Evolutionary conservation across 805 yeast species (phyloP).

Genomic region (Scheffersomyces lignosus): DNA sequence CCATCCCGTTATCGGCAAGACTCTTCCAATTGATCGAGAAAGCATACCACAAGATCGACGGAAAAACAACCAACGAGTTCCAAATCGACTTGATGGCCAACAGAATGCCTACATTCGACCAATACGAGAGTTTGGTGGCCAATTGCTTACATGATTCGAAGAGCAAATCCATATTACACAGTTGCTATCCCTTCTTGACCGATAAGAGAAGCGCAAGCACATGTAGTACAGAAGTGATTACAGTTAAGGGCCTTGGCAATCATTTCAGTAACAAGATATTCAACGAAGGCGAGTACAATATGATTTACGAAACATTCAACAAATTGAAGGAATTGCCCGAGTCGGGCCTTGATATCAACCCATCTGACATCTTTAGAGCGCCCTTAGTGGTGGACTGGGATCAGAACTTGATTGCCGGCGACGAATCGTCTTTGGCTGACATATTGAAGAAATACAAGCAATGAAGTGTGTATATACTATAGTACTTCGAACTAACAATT

Average conservation of each 20-base stretch:
- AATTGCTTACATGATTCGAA: slow-evolving; percentile 25
- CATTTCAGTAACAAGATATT: slow-evolving; percentile 29
- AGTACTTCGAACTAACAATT: no score
- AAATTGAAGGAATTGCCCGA: slow-evolving; percentile 16
- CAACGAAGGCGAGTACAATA: slow-evolving; percentile 36
- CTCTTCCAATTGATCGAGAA: slow-evolving; percentile 30
- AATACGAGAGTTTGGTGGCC: slow-evolving; percentile 28
- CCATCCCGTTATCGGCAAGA: slow-evolving; percentile 30
- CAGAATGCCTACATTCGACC: slow-evolving; percentile 45
- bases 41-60: slow-evolving; percentile 31
- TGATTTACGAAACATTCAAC: slow-evolving; percentile 38
- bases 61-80: slow-evolving; percentile 27
- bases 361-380: slow-evolving; percentile 36
- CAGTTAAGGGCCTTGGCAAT: slow-evolving; percentile 20
- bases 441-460: slow-evolving; percentile 31
- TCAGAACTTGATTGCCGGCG: slow-evolving; percentile 40
- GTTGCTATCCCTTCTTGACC: slow-evolving; percentile 38
- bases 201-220: slow-evolving; percentile 19
- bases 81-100: slow-evolving; percentile 37
- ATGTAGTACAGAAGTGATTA: neutral
- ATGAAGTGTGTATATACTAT: no score
- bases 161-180: slow-evolving; percentile 24
- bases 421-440: slow-evolving; percentile 28
- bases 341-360: slow-evolving; percentile 26
- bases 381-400: slow-evolving; percentile 50